Percentiles rank a stretch among this genome's conserved stretches.
These are phyloP conservation scores for Cyclotella kingstonii DNA, from an alignment of 108 stramenopile species.

Conservation along the genomic window DNA sequence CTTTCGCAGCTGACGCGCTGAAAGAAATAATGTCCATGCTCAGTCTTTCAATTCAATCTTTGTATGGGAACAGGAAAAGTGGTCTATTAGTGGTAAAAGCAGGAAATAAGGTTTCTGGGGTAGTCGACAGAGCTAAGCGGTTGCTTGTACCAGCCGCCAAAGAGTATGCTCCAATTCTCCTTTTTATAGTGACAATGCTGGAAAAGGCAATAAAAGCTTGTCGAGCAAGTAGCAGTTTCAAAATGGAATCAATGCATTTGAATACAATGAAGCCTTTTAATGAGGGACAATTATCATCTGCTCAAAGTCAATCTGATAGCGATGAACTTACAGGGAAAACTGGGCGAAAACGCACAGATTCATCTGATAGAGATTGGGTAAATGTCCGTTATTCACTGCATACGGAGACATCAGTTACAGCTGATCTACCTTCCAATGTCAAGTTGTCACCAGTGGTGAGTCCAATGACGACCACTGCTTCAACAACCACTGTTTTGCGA, in stretches of 20 bases:
- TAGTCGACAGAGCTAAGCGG: slow-evolving; percentile 26
- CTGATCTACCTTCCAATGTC: slow-evolving; percentile 5
- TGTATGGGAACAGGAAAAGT: slow-evolving; percentile 44
- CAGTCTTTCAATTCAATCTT: slow-evolving; percentile 43
- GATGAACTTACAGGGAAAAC: too few relatives aligned
- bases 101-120: slow-evolving; percentile 18
- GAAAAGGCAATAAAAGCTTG: slow-evolving; percentile 16
- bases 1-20: slow-evolving; percentile 17
- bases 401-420: slow-evolving; percentile 3
- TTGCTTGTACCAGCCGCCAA: slow-evolving; percentile 37
- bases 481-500: background rate
- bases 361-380: slow-evolving; percentile 50
- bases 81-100: slow-evolving; percentile 27
- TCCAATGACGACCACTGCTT: background rate
- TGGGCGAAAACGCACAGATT: slow-evolving; percentile 29
- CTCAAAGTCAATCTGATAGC: background rate
- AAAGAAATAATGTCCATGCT: slow-evolving; percentile 42
- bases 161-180: slow-evolving; percentile 38
- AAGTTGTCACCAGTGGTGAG: background rate
- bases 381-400: slow-evolving; percentile 26
- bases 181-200: slow-evolving; percentile 42
- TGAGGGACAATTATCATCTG: background rate
- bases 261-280: background rate
- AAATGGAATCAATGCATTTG: background rate
- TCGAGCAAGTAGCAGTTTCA: background rate